These are phyloP conservation scores for Akanthomyces muscarius DNA, from an alignment of 2,329 filamentous ascomycete species.

Conservation along the genomic window DNA sequence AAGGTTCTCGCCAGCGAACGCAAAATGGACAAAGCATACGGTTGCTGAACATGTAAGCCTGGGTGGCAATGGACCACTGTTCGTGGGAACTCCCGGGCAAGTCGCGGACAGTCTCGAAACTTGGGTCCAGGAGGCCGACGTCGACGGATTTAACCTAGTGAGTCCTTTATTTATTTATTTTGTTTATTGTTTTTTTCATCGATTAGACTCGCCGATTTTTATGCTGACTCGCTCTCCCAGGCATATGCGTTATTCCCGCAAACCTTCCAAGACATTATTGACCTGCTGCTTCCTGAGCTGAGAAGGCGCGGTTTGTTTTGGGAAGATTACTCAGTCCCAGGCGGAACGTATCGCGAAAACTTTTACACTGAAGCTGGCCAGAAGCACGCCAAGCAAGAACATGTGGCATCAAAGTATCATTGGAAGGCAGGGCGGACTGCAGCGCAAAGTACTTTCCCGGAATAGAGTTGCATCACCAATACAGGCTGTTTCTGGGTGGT, in stretches of 20 bases:
- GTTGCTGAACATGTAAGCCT: slow-evolving; percentile 32
- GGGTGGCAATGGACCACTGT: slow-evolving; percentile 28
- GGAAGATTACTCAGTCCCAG: slow-evolving; percentile 41
- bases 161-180: neutral
- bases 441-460: neutral
- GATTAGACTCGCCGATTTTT: neutral
- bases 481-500: no score
- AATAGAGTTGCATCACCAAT: neutral
- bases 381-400: slow-evolving; percentile 30
- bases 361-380: slow-evolving; percentile 6
- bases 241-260: slow-evolving; percentile 42
- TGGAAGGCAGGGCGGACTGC: slow-evolving; percentile 29
- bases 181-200: neutral
- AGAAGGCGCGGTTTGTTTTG: slow-evolving; percentile 54
- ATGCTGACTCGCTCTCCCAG: neutral
- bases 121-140: slow-evolving; percentile 49
- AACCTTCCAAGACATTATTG: slow-evolving; percentile 63
- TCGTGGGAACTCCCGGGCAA: slow-evolving; percentile 28
- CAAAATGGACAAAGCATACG: slow-evolving; percentile 34
- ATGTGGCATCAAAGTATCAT: slow-evolving; percentile 37
- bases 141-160: slow-evolving; percentile 50
- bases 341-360: slow-evolving; percentile 33
- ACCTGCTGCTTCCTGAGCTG: slow-evolving; percentile 60
- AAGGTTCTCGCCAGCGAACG: slow-evolving; percentile 29
- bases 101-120: slow-evolving; percentile 32